phyloP scores from a whole-genome alignment of 2,329 filamentous ascomycete species.

The Xylaria sp. region DNA sequence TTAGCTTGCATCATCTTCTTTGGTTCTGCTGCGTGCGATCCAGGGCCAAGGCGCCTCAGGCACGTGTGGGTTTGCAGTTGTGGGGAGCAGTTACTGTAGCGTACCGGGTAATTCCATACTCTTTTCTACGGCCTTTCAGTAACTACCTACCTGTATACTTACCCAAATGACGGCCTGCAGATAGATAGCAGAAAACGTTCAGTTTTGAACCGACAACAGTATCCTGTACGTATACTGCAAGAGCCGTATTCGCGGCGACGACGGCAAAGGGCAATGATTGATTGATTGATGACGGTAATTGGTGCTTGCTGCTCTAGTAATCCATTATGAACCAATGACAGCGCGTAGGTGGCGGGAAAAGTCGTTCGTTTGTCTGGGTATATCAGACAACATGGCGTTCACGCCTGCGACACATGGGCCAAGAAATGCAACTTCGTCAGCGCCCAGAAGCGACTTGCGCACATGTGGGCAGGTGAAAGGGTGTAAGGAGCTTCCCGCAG shows the following conservation, averaged over 20 bases:
- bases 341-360: constrained; percentile 10
- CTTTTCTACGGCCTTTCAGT: not conserved
- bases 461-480: not conserved
- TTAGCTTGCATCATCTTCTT: not conserved
- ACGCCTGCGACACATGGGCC: constrained; percentile 11
- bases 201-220: not conserved
- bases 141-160: not conserved
- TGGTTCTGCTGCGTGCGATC: constrained; percentile 11
- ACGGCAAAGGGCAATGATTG: not conserved
- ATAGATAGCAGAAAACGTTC: not conserved
- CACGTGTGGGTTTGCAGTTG: constrained; percentile 6
- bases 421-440: constrained; percentile 4
- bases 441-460: constrained; percentile 8
- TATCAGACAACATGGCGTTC: constrained; percentile 19
- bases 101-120: not conserved
- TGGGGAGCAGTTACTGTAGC: constrained; percentile 6
- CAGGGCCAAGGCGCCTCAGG: constrained; percentile 1
- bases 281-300: not conserved
- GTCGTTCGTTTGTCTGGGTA: constrained; percentile 10
- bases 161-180: not conserved
- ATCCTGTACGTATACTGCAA: not conserved
- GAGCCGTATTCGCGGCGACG: not conserved
- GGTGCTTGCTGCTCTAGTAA: constrained; percentile 2
- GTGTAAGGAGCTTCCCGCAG: constrained; percentile 15
- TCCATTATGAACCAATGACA: constrained; percentile 3